phyloP scores from a whole-genome alignment of 257 asterid genomes.

The Nicotiana paniculata region DNA sequence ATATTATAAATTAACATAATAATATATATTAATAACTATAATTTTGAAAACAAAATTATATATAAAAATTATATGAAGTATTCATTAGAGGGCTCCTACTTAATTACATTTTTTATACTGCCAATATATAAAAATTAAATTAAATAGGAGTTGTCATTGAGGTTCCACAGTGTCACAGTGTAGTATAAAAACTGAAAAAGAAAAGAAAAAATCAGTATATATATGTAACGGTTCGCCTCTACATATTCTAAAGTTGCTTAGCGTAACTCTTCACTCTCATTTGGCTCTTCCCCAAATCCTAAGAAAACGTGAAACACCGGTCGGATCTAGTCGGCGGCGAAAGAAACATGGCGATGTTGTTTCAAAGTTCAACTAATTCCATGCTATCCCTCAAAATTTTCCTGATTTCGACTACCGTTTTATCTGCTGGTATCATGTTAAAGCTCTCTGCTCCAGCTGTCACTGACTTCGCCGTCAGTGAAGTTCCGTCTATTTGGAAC shows the following conservation, averaged over 20 bases:
- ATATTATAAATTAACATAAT: too few species aligned
- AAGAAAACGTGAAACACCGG: neutral
- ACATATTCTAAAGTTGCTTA: neutral
- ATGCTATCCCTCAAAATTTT: conserved; percentile 31
- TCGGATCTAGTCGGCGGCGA: neutral
- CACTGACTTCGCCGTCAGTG: conserved; percentile 40
- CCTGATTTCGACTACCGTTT: conserved; percentile 45
- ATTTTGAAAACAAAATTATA: too few species aligned
- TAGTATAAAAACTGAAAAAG: neutral
- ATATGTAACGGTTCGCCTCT: neutral
- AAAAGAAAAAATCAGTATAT: neutral
- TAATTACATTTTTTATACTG: too few species aligned
- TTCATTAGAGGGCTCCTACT: too few species aligned
- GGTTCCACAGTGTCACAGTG: neutral
- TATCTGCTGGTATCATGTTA: conserved; percentile 55
- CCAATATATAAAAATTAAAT: too few species aligned
- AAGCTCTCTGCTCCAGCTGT: conserved; percentile 40
- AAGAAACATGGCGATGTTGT: conserved; percentile 20
- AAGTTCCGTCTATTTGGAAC: conserved; percentile 58
- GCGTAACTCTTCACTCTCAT: neutral
- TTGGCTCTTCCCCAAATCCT: neutral
- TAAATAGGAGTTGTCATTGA: neutral
- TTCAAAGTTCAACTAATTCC: conserved; percentile 11
- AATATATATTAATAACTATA: too few species aligned
- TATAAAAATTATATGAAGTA: too few species aligned